Conservation (phyloP, 208 protist genomes). For the Trypanosoma lewisi region DNA sequence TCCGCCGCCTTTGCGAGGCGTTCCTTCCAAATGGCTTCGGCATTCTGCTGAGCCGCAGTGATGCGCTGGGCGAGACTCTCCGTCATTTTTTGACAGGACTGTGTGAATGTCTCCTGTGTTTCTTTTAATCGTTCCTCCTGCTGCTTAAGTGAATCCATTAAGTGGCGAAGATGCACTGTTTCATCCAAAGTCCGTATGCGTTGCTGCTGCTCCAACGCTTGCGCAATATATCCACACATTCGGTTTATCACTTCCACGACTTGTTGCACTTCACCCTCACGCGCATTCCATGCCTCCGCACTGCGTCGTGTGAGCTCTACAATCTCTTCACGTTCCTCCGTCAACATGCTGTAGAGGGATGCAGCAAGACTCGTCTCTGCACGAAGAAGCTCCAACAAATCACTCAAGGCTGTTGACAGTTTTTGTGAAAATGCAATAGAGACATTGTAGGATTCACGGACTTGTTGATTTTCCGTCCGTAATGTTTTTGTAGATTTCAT, state of each 20-base stretch:
- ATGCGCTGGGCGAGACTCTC: slow-evolving; percentile 54
- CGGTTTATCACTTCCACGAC: slow-evolving; percentile 24
- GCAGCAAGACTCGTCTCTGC: slow-evolving; percentile 41
- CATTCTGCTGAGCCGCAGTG: slow-evolving; percentile 46
- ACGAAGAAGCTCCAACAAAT: slow-evolving; percentile 42
- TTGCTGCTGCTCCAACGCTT: slow-evolving; percentile 39
- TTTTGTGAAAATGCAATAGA: slow-evolving; percentile 45
- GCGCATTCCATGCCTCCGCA: slow-evolving; percentile 19
- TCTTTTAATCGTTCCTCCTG: slow-evolving; percentile 57
- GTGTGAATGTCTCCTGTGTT: slow-evolving; percentile 47
- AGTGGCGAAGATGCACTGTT: slow-evolving; percentile 41
- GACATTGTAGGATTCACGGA: slow-evolving; percentile 44
- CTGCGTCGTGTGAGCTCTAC: slow-evolving; percentile 44
- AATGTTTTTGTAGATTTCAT: slow-evolving; percentile 31
- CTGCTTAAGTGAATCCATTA: slow-evolving; percentile 48
- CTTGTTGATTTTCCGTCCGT: slow-evolving; percentile 27
- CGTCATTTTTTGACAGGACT: slow-evolving; percentile 45
- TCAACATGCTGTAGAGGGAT: slow-evolving; percentile 44
- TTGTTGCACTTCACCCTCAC: slow-evolving; percentile 32
- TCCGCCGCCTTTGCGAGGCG: slow-evolving; percentile 37
- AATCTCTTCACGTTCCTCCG: slow-evolving; percentile 51
- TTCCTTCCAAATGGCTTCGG: slow-evolving; percentile 58
- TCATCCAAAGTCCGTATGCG: slow-evolving; percentile 34
- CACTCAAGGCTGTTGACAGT: slow-evolving; percentile 34
- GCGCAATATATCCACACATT: slow-evolving; percentile 44